Evolutionary conservation across 352 stramenopile species (phyloP).

Genomic region (Pythium pyrilobum): DNA sequence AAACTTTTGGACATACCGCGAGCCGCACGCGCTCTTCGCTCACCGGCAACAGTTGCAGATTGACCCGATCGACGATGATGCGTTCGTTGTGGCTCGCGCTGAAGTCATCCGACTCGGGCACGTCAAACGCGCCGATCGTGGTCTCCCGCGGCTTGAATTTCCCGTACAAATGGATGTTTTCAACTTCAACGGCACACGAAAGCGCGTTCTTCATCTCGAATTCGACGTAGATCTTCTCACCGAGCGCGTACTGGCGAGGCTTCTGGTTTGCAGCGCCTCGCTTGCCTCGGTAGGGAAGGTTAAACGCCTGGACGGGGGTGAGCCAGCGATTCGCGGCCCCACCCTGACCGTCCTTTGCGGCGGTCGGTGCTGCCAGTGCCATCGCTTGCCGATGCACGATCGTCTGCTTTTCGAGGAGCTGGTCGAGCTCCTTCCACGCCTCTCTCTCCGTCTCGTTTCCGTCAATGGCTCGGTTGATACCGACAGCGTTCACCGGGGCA

Average conservation of each 20-base stretch:
- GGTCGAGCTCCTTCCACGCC: conserved; percentile 53
- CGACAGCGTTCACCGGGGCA: conserved; percentile 61
- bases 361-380: neutral
- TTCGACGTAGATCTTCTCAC: conserved; percentile 80
- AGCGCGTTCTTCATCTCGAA: conserved; percentile 87
- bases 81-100: conserved; percentile 14
- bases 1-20: conserved; percentile 48
- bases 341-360: conserved; percentile 1
- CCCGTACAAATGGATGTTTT: conserved; percentile 78
- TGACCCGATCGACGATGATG: conserved; percentile 62
- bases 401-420: conserved; percentile 57
- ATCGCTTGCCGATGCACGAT: conserved; percentile 53
- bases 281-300: conserved; percentile 51
- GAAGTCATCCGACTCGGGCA: conserved; percentile 29
- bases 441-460: conserved; percentile 49
- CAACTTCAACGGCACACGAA: conserved; percentile 75
- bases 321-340: conserved; percentile 32
- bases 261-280: conserved; percentile 28
- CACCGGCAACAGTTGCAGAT: conserved; percentile 66
- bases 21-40: conserved; percentile 74
- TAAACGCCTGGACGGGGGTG: conserved; percentile 39
- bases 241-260: conserved; percentile 59
- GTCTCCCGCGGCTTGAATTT: conserved; percentile 38
- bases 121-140: conserved; percentile 24
- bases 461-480: conserved; percentile 67